Evolutionary conservation across 202 grass and related monocot species (phyloP).

Genomic region (Panicum hallii): DNA sequence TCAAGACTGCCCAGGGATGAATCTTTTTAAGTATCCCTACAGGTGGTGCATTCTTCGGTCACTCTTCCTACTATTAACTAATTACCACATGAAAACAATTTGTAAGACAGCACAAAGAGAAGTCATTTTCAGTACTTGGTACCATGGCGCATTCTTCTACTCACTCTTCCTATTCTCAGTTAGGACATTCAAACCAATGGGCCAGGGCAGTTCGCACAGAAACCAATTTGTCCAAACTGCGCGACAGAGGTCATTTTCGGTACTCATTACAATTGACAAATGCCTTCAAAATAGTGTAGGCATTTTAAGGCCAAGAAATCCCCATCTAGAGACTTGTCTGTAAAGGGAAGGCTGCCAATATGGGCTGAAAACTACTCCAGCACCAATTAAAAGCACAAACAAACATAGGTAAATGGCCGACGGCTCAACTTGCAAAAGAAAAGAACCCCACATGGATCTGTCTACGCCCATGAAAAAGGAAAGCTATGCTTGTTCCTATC

Average conservation of each 20-base stretch:
- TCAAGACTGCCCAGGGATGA: too few species aligned
- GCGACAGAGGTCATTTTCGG: neutral
- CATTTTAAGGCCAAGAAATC: conserved; percentile 27
- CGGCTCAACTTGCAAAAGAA: conserved; percentile 3
- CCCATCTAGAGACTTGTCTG: neutral
- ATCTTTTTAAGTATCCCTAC: too few species aligned
- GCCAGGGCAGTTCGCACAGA: too few species aligned
- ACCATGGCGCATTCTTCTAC: too few species aligned
- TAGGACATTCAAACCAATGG: too few species aligned
- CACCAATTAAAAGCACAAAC: conserved; percentile 2
- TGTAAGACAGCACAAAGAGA: too few species aligned
- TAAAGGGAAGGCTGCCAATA: neutral
- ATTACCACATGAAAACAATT: too few species aligned
- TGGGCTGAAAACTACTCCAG: conserved; percentile 10
- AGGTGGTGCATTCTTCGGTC: too few species aligned
- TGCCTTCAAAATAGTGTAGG: neutral
- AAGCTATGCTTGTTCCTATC: neutral
- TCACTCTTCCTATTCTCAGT: too few species aligned
- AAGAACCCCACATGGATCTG: conserved; percentile 12
- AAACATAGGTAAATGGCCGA: neutral
- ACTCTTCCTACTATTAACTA: too few species aligned
- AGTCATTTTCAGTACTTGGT: too few species aligned
- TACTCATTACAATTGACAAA: neutral
- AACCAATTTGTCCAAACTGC: too few species aligned
- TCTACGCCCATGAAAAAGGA: neutral